Evolutionary conservation across 2,329 filamentous ascomycete genomes (phyloP).

Genomic region (Aspergillus chevalieri): DNA sequence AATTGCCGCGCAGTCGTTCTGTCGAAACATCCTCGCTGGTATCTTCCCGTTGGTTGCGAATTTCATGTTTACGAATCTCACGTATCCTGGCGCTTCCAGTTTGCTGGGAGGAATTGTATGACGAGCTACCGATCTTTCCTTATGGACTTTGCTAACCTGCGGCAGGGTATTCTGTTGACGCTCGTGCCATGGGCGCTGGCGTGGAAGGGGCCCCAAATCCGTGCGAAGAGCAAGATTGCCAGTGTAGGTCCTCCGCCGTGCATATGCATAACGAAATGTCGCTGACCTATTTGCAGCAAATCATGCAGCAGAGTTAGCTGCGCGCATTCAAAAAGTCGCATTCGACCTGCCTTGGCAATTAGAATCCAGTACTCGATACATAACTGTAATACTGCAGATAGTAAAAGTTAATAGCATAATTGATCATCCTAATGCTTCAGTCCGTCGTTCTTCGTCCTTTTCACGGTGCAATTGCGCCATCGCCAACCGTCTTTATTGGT

Average conservation of each 20-base stretch:
- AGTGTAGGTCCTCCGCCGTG: slow-evolving; percentile 39
- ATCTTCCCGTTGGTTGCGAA: slow-evolving; percentile 69
- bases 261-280: no score
- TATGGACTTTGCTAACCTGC: neutral
- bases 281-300: neutral
- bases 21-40: slow-evolving; percentile 74
- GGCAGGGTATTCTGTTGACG: slow-evolving; percentile 52
- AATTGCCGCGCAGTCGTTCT: slow-evolving; percentile 74
- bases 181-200: slow-evolving; percentile 77
- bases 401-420: neutral
- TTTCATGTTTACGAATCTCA: slow-evolving; percentile 63
- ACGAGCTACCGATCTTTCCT: neutral
- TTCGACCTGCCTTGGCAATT: no score
- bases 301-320: neutral
- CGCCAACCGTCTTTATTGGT: slow-evolving; percentile 22
- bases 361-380: no score
- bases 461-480: slow-evolving; percentile 28
- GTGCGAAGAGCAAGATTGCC: slow-evolving; percentile 71
- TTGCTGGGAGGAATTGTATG: slow-evolving; percentile 64
- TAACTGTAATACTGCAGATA: no score
- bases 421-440: neutral
- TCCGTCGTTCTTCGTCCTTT: slow-evolving; percentile 1
- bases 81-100: slow-evolving; percentile 61
- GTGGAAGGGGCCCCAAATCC: slow-evolving; percentile 67
- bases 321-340: neutral